Base-by-base conservation (phyloP, 768 basidiomycete genomes). In the Sporobolomyces pararoseus region DNA sequence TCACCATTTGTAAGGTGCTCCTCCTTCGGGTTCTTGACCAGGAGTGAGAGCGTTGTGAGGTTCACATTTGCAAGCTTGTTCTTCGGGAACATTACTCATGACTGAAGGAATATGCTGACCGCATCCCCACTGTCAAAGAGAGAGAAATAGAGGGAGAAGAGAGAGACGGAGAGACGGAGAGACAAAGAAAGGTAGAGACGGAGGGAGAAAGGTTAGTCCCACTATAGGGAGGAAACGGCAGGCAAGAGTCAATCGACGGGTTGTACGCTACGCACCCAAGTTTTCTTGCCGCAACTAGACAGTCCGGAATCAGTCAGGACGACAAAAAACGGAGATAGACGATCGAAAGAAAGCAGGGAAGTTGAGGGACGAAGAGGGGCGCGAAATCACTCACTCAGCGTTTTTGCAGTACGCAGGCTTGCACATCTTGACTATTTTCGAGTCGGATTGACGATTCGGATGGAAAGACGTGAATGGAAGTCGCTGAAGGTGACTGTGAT, bases 41-140 rank as follows among this genome's bases (percentile, higher is more conserved):
- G 65, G 66, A 21, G 25, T 42, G 31, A 67, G 51, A 6, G 63
- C 59, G 27, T 39, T 50, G 63, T 70, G 63, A 19, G 34, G 23
- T 17, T 51, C 59, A 59, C 69, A 70, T 17, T 5, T 27, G 64
- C 69, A 70, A 21, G 47, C 37, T 39, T 70, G 58, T 5, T 42
- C 10, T 23, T 61, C 52, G 7, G 47, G 49, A 16, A 70, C 63
- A 16, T 39, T 29, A 14, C 3, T 7, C 64, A 70, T 65, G n/a
- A 54, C 69, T 46, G 21, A 17, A 32, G 42, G 52, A 37, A 70
- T 70, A 60, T 70, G 69, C 19, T 46, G 58, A n/a, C 69, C 69
- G 64, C 69, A 70, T 27, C 69, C 69, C 52, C 29, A 60, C 58
- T 39, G 46, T 7, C 0, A 10, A 19, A 32, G 55, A 2, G 32